These are phyloP conservation scores for Osmanthus fragrans DNA, from an alignment of 257 asterid species.

Conservation along the genomic window DNA sequence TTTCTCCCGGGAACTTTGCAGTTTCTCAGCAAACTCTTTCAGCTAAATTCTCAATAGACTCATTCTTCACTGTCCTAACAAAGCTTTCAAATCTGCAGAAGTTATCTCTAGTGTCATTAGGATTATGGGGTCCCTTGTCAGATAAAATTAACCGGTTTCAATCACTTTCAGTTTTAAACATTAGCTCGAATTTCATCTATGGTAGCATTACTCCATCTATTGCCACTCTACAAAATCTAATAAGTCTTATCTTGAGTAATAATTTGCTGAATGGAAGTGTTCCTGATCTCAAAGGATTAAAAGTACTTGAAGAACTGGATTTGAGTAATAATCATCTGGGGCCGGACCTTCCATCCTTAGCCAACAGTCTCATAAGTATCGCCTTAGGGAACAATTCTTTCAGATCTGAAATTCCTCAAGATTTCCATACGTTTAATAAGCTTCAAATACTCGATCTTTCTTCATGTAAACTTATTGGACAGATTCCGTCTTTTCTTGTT, in stretches of 20 bases:
- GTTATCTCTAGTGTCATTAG: slow-evolving; percentile 68
- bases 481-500: slow-evolving; percentile 69
- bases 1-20: slow-evolving; percentile 34
- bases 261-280: slow-evolving; percentile 72
- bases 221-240: slow-evolving; percentile 47
- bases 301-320: slow-evolving; percentile 62
- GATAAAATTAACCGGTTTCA: slow-evolving; percentile 59
- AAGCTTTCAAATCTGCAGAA: slow-evolving; percentile 62
- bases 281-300: slow-evolving; percentile 61
- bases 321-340: slow-evolving; percentile 67
- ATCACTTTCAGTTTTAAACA: slow-evolving; percentile 62
- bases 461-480: slow-evolving; percentile 70
- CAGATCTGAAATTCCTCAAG: slow-evolving; percentile 69
- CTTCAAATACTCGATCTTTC: slow-evolving; percentile 65
- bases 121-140: slow-evolving; percentile 85
- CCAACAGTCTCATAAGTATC: slow-evolving; percentile 43
- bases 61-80: slow-evolving; percentile 35
- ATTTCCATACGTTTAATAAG: slow-evolving; percentile 33
- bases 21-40: slow-evolving; percentile 52
- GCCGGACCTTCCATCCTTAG: slow-evolving; percentile 61
- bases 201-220: slow-evolving; percentile 65
- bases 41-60: slow-evolving; percentile 54
- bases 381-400: slow-evolving; percentile 55
- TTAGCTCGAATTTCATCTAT: slow-evolving; percentile 68
- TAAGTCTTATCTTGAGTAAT: slow-evolving; percentile 54